Percentiles rank a stretch among this genome's conserved stretches.
These are phyloP conservation scores for Boletus sp. DNA, from an alignment of 1,284 basidiomycete species.

Conservation along the genomic window DNA sequence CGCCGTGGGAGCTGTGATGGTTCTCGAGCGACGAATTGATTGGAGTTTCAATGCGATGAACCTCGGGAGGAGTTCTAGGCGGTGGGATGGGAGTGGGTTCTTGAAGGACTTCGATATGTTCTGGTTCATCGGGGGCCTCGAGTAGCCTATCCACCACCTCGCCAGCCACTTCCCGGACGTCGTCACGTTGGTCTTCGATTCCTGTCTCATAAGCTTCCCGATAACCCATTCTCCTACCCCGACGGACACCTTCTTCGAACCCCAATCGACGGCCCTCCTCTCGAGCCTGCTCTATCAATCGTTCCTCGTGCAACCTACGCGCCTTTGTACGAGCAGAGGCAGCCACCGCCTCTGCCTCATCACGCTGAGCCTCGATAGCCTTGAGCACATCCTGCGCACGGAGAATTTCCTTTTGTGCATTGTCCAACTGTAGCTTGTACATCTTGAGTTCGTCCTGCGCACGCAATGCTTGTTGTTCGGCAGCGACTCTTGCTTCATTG, in stretches of 20 bases:
- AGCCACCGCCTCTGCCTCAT: slow-evolving; percentile 54
- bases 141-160: slow-evolving; percentile 32
- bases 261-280: slow-evolving; percentile 59
- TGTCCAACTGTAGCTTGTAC: slow-evolving; percentile 65
- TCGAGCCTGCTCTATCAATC: slow-evolving; percentile 49
- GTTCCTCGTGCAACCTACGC: slow-evolving; percentile 51
- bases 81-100: slow-evolving; percentile 25
- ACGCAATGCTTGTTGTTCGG: slow-evolving; percentile 55
- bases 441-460: slow-evolving; percentile 58
- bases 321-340: slow-evolving; percentile 49
- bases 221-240: slow-evolving; percentile 46
- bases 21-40: slow-evolving; percentile 28
- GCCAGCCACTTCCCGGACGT: slow-evolving; percentile 30
- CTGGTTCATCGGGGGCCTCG: slow-evolving; percentile 29
- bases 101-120: slow-evolving; percentile 27
- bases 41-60: slow-evolving; percentile 30
- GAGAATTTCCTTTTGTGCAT: slow-evolving; percentile 62
- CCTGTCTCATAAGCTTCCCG: slow-evolving; percentile 28
- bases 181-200: slow-evolving; percentile 18
- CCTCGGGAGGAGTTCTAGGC: slow-evolving; percentile 30
- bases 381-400: slow-evolving; percentile 50
- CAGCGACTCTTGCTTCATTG: slow-evolving; percentile 53
- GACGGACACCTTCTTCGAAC: slow-evolving; percentile 56
- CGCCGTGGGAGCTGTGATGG: slow-evolving; percentile 26
- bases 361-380: slow-evolving; percentile 49